A percentile compares a stretch with the other conserved stretches of the same genome.
phyloP scores from a whole-genome alignment of 169 alveolate genomes.

The Plasmodium vinckei region DNA sequence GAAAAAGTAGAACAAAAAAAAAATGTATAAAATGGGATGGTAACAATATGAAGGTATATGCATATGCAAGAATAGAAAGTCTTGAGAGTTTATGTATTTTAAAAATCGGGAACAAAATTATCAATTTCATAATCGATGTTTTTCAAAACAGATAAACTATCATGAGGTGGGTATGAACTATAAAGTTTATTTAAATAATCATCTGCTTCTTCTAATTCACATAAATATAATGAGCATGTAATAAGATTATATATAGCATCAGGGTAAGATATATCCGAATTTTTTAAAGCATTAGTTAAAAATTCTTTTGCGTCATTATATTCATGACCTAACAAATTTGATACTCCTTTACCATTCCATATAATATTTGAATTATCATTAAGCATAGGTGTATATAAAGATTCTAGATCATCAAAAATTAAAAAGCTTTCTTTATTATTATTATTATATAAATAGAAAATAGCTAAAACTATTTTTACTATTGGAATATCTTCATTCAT shows the following conservation, averaged over 20 bases:
- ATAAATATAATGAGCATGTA: conserved; percentile 64
- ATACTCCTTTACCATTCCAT: conserved; percentile 58
- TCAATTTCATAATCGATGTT: conserved; percentile 56
- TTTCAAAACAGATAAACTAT: conserved; percentile 46
- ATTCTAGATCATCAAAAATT: conserved; percentile 70
- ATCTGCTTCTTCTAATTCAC: conserved; percentile 60
- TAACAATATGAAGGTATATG: no score
- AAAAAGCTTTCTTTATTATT: conserved; percentile 68
- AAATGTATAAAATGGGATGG: no score
- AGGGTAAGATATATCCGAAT: conserved; percentile 14
- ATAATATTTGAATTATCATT: conserved; percentile 54
- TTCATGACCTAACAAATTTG: conserved; percentile 49
- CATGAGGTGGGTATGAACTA: conserved; percentile 36
- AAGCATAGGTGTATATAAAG: conserved; percentile 27
- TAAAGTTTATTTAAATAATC: conserved; percentile 52
- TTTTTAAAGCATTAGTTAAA: conserved; percentile 27
- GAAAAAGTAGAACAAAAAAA: no score
- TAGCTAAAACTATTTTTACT: conserved; percentile 57
- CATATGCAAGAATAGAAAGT: no score
- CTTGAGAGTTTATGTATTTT: background rate
- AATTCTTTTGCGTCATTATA: conserved; percentile 68
- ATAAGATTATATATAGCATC: conserved; percentile 43
- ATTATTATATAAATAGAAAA: conserved; percentile 52
- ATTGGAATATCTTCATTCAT: conserved; percentile 76
- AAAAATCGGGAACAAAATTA: conserved; percentile 55